Evolutionary conservation across 768 basidiomycete species (phyloP), one percentile per base, ranked within the genome.

Genomic region (Coprinopsis cinerea): DNA sequence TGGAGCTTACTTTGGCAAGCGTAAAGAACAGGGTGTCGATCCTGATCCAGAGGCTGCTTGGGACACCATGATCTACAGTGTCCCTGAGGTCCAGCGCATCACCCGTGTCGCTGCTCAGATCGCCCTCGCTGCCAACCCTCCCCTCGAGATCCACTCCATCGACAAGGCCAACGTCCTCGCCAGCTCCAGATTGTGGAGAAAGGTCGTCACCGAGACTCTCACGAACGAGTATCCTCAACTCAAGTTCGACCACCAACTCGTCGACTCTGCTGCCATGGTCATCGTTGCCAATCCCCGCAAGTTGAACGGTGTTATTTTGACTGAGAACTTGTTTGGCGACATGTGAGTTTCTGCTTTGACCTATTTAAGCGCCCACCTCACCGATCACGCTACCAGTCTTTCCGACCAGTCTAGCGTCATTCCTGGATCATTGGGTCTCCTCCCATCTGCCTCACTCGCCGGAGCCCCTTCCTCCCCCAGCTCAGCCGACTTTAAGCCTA

Each of bases 131-230:
- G 69, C 81, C 3, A 75, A 87, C 61, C 96, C 96, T 3, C 92
- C 94, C 17, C 76, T 95, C 41, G 76, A 82, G 18, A 84, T 99
- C 51, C 90, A 92, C 67, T 95, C 92, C 0, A 76, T 99, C 65
- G 96, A 99, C 76, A 99, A 99, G 70, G 96, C 96, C 47, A 99
- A 99, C 68, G 96, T 99, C 18, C 82, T 99, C 48, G 96, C 96
- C 20, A 89, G 82, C 61, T 95, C 92, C 28, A 74, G 96, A 43
- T 72, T 99, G 35, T 99, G 96, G 96, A 74, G 96, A 51, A 92
- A 85, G 65, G 88, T 91, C 18, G 95, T 96, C 47, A 86, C 81
- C 1, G 91, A 96, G 61, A 83, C 88, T 1, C 67, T 96, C 57
- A 68, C 77, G 43, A 78, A 78, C 26, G 96, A 99, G 65, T 97